Conservation (phyloP, 176 grass and related monocot genomes). For the Cymbopogon citratus region DNA sequence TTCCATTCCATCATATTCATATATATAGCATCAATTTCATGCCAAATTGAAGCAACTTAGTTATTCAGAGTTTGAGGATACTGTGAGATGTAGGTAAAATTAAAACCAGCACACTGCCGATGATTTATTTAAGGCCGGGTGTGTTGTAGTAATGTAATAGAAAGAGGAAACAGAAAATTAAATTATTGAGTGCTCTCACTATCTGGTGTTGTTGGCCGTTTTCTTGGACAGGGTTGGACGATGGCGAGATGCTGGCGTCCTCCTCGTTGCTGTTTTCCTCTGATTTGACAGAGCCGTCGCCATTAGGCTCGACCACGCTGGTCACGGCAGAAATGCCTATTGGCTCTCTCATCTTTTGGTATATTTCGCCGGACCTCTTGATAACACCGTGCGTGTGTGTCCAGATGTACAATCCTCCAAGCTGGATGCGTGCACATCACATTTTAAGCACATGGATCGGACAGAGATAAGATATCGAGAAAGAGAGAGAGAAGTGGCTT, state of each 20-base stretch:
- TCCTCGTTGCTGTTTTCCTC: constrained; percentile 21
- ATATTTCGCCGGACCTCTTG: constrained; percentile 40
- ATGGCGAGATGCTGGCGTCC: constrained; percentile 5
- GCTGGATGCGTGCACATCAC: constrained; percentile 12
- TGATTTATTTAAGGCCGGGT: too few relatives aligned
- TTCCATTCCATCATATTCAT: neutral
- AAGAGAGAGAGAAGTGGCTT: neutral
- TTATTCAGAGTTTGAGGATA: too few relatives aligned
- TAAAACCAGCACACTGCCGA: too few relatives aligned
- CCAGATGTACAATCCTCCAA: constrained; percentile 72
- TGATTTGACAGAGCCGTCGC: too few relatives aligned
- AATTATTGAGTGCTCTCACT: neutral
- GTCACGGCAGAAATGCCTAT: neutral
- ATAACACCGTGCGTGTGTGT: constrained; percentile 52
- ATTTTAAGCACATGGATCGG: too few relatives aligned
- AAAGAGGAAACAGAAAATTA: too few relatives aligned
- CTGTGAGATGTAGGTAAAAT: too few relatives aligned
- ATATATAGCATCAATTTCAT: too few relatives aligned
- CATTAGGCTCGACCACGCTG: neutral
- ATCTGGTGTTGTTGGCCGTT: neutral
- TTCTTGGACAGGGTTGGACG: constrained; percentile 12
- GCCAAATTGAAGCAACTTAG: too few relatives aligned
- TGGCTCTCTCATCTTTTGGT: constrained; percentile 6
- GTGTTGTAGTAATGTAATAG: neutral
- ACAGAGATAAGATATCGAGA: too few relatives aligned